Conservation (phyloP, 495 filamentous ascomycete species). For the Xeromyces bisporus region DNA sequence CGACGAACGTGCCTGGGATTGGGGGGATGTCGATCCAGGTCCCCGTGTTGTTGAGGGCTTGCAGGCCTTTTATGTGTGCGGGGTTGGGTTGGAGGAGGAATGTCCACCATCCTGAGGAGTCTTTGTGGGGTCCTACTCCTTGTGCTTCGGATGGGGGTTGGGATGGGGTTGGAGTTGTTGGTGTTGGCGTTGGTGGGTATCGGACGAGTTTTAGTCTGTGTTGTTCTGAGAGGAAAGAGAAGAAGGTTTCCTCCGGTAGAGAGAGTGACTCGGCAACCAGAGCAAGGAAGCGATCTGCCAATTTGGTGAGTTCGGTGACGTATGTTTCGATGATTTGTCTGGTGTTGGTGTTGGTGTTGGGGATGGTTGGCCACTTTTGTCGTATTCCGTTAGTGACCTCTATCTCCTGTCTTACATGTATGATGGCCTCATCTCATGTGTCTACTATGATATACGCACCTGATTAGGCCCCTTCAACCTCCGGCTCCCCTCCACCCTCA, state of each 20-base stretch:
- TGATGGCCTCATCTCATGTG: too few species aligned
- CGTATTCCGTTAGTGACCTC: too few species aligned
- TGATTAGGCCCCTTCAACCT: conserved; percentile 37
- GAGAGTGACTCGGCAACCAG: conserved; percentile 33
- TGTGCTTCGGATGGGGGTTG: too few species aligned
- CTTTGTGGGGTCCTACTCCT: conserved; percentile 39
- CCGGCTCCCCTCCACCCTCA: conserved; percentile 20
- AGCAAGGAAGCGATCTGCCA: conserved; percentile 31
- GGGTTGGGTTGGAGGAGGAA: conserved; percentile 35
- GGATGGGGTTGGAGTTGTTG: neutral
- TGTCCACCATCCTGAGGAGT: conserved; percentile 39
- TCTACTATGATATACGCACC: too few species aligned
- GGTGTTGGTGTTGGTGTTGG: conserved; percentile 5
- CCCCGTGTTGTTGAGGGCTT: conserved; percentile 30
- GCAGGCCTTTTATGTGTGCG: conserved; percentile 26
- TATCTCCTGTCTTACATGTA: too few species aligned
- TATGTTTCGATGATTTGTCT: conserved; percentile 21
- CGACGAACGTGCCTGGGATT: conserved; percentile 32
- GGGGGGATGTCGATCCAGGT: conserved; percentile 34
- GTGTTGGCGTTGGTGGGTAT: conserved; percentile 20
- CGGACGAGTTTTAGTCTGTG: conserved; percentile 38
- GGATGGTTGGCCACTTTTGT: conserved; percentile 11
- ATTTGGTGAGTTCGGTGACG: conserved; percentile 25
- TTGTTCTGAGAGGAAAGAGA: conserved; percentile 33
- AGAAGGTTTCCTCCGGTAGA: conserved; percentile 26